These are phyloP conservation scores for Neobulgaria alba DNA, from an alignment of 2,329 filamentous ascomycete genomes.

Conservation along the genomic window DNA sequence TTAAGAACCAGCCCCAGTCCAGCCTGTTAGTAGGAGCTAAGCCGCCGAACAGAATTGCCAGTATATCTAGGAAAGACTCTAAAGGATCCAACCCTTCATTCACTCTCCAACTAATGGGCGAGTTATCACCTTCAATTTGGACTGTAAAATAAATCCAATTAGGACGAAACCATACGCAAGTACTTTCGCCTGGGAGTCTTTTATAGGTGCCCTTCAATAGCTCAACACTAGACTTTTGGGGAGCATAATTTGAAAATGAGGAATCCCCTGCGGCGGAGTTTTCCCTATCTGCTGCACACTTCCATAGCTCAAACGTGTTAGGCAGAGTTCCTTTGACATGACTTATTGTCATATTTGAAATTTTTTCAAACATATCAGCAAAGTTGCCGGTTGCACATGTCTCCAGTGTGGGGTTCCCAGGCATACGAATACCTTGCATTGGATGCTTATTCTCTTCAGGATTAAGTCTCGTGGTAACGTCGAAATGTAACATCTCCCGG, in stretches of 20 bases:
- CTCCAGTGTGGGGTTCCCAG: background rate
- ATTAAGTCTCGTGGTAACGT: background rate
- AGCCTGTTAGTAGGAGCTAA: no score
- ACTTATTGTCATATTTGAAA: background rate
- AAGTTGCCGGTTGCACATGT: background rate
- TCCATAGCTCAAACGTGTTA: slow-evolving; percentile 6
- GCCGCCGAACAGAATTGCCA: no score
- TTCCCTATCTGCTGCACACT: slow-evolving; percentile 4
- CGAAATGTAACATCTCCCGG: background rate
- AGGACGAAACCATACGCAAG: slow-evolving; percentile 17
- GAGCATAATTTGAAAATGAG: background rate
- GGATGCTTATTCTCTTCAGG: background rate
- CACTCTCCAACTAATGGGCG: no score
- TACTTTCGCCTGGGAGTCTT: background rate
- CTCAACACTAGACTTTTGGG: background rate
- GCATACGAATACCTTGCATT: slow-evolving; percentile 4
- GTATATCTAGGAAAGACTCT: no score
- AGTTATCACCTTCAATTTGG: no score
- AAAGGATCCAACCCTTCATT: no score
- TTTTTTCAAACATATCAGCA: background rate
- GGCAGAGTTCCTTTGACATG: background rate
- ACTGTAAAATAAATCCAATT: no score
- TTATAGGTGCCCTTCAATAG: background rate
- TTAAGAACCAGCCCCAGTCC: no score
- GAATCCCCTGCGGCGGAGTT: background rate